Base-by-base conservation (phyloP, 768 basidiomycete species). In the Phylloporus sp. region DNA sequence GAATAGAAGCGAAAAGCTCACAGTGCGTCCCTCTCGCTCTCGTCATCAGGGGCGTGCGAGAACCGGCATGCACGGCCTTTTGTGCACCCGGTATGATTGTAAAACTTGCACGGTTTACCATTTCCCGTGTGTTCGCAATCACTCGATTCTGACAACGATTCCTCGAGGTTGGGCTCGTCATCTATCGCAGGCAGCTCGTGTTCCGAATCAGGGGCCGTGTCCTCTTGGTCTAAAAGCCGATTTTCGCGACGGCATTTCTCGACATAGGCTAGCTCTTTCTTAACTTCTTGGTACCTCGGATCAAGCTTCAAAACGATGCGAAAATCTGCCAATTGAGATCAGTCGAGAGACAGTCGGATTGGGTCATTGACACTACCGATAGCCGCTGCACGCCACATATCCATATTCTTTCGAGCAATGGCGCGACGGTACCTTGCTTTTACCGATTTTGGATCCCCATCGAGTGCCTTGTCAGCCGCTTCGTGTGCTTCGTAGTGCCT, bases 1-100 rank as follows among this genome's bases (percentile, higher is more conserved):
- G 4, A 18, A 24, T 13, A 15, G n/a, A 43, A 1, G 13, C 3
- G 29, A 10, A 7, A 24, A 46, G 69, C 77, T 49, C 49, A 80
- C 79, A 78, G 62, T 8, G 73, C 68, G 50, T 80, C 76, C 17
- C 77, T 67, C 14, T 77, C 68, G 49, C 78, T 80, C 54, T 71
- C 74, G 50, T 70, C 59, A 53, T 80, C 76, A 0, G 78, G 77
- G 1, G 76, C 72, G 59, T 81, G 78, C 20, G 71, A 75, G 58
- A 66, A 79, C 5, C 42, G 44, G 50, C 79, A 81, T 6, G 50
- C 41, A 6, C 24, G 36, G 1, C 77, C 75, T 8, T 66, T 62
- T 5, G 50, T 55, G 54, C 79, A 79, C 1, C 73, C 76, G 23
- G 69, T 65, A 52, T 74, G 76, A 48, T 81, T 80, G 58, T 80